Evolutionary conservation across 306 rosid genomes (phyloP).

Genomic region (Lathyrus sativus): DNA sequence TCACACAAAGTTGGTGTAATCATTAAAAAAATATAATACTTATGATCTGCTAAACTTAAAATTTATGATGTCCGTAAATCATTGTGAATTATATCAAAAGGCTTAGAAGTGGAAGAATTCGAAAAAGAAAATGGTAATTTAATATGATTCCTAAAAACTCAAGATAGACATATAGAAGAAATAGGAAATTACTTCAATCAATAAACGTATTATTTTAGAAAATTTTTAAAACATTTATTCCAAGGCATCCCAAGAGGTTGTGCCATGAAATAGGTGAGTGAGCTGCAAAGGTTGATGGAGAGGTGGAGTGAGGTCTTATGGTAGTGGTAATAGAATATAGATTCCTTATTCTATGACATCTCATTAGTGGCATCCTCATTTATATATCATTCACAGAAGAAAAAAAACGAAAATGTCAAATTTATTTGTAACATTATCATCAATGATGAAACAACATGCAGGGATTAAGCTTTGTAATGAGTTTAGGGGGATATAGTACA

Average conservation of each 20-base stretch:
- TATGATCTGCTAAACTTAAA: too few relatives aligned
- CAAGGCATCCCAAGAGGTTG: background rate
- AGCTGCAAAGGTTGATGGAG: constrained; percentile 5
- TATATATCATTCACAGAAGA: background rate
- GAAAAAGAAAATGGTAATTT: background rate
- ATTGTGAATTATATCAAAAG: background rate
- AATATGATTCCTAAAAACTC: background rate
- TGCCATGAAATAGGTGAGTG: background rate
- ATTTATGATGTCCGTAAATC: too few relatives aligned
- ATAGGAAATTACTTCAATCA: background rate
- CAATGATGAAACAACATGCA: background rate
- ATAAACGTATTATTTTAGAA: background rate
- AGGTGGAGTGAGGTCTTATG: background rate
- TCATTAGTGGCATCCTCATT: constrained; percentile 5
- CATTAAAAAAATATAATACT: too few relatives aligned
- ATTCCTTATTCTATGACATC: background rate
- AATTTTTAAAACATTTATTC: background rate
- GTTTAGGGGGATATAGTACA: background rate
- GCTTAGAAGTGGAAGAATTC: background rate
- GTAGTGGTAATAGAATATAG: background rate
- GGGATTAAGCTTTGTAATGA: background rate
- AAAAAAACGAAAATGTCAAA: background rate
- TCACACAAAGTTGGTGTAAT: too few relatives aligned
- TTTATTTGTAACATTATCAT: background rate
- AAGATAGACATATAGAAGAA: background rate